These are phyloP conservation scores for Tylopilus balloui DNA, from an alignment of 768 basidiomycete genomes.

Conservation along the genomic window DNA sequence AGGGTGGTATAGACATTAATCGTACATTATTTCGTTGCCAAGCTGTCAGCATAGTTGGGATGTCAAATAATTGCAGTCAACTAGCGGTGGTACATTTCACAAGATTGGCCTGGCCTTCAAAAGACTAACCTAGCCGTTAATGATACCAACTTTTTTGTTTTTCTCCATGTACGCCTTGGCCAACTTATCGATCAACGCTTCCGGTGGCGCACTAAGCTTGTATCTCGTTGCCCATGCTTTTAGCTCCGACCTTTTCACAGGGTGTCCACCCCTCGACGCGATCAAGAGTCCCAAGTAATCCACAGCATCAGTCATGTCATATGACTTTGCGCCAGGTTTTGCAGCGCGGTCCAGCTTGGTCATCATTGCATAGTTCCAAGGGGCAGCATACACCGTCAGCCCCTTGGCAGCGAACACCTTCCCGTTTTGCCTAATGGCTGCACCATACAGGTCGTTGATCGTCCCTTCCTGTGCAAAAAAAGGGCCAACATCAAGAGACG, in stretches of 20 bases:
- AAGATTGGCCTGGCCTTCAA: too few species aligned
- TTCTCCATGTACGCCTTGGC: background rate
- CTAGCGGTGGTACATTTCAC: too few species aligned
- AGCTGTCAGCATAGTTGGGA: too few species aligned
- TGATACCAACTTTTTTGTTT: background rate
- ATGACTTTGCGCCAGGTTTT: conserved; percentile 6
- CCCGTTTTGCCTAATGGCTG: conserved; percentile 3
- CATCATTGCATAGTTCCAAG: conserved; percentile 9
- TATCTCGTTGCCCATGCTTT: background rate
- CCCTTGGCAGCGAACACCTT: conserved; percentile 4
- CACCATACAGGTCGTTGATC: background rate
- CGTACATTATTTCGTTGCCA: too few species aligned
- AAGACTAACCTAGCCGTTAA: background rate
- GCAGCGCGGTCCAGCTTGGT: conserved; percentile 7
- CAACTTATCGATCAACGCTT: background rate
- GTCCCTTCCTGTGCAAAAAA: background rate
- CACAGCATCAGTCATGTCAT: conserved; percentile 7
- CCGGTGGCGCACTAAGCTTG: background rate
- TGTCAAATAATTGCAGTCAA: too few species aligned
- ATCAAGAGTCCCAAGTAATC: conserved; percentile 6
- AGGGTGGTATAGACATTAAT: too few species aligned
- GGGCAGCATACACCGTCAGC: conserved; percentile 11
- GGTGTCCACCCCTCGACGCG: background rate
- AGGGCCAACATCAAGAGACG: background rate
- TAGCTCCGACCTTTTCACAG: conserved; percentile 8